Conservation (phyloP, 106 monocot species). For the Platanthera zijinensis region DNA sequence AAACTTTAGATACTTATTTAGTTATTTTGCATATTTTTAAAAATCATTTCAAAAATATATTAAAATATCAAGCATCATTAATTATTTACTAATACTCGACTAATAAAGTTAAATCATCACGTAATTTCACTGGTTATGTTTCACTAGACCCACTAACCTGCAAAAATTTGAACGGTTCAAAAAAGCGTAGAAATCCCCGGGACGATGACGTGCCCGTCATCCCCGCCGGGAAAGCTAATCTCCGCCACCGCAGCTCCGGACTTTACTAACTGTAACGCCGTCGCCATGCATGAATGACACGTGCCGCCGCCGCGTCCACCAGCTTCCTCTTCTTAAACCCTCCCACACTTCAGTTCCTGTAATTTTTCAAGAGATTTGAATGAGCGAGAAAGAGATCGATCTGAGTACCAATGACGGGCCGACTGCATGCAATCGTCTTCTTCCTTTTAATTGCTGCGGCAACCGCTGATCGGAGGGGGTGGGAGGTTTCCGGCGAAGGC, state of each 20-base stretch:
- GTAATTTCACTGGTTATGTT: too few relatives aligned
- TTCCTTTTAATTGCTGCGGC: background rate
- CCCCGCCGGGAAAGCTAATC: background rate
- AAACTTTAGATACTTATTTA: too few relatives aligned
- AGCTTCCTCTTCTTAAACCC: constrained; percentile 11
- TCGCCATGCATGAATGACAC: constrained; percentile 28
- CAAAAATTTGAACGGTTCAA: too few relatives aligned
- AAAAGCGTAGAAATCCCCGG: too few relatives aligned
- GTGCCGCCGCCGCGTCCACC: constrained; percentile 15
- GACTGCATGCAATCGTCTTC: background rate
- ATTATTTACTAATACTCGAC: too few relatives aligned
- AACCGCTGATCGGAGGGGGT: background rate
- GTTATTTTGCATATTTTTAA: too few relatives aligned
- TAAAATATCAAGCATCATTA: too few relatives aligned
- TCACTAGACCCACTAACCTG: too few relatives aligned
- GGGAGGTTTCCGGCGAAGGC: background rate
- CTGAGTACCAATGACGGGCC: background rate
- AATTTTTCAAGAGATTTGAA: background rate
- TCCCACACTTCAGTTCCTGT: background rate
- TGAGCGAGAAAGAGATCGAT: constrained; percentile 3
- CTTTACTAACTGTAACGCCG: background rate
- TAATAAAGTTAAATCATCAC: too few relatives aligned
- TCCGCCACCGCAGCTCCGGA: constrained; percentile 1
- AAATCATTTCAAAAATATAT: too few relatives aligned
- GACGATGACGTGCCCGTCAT: background rate